phyloP scores from a whole-genome alignment of 2,329 filamentous ascomycete species.

The Ophiosphaerella herpotricha region DNA sequence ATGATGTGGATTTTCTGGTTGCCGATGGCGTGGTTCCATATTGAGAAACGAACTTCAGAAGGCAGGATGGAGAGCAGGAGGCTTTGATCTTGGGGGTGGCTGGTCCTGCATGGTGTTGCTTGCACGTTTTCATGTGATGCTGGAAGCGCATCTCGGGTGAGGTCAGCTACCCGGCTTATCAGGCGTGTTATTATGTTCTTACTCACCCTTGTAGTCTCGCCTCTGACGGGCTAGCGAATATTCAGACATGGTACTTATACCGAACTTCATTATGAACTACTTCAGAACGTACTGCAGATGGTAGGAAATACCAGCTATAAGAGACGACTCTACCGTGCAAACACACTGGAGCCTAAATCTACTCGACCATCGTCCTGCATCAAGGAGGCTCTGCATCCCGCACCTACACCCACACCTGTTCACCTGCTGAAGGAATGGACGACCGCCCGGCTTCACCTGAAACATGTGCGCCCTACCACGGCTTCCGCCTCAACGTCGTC shows the following conservation, averaged over 20 bases:
- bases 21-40: conserved; percentile 11
- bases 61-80: conserved; percentile 1
- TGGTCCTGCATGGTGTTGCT: not conserved
- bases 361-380: not conserved
- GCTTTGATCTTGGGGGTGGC: conserved; percentile 1
- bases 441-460: not conserved
- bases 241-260: not conserved
- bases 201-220: conserved; percentile 5
- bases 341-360: not conserved
- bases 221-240: conserved; percentile 4
- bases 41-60: conserved; percentile 6
- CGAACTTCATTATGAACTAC: not conserved
- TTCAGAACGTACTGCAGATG: too few relatives aligned
- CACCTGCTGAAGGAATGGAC: not conserved
- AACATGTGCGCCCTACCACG: not conserved
- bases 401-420: not conserved
- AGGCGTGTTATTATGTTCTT: not conserved
- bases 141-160: not conserved
- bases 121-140: not conserved
- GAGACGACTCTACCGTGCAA: not conserved
- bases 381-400: not conserved
- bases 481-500: not conserved
- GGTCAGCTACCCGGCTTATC: not conserved
- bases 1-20: conserved; percentile 11
- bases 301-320: not conserved